Evolutionary conservation across 257 asterid genomes (phyloP).

Genomic region (Solanum acaule): DNA sequence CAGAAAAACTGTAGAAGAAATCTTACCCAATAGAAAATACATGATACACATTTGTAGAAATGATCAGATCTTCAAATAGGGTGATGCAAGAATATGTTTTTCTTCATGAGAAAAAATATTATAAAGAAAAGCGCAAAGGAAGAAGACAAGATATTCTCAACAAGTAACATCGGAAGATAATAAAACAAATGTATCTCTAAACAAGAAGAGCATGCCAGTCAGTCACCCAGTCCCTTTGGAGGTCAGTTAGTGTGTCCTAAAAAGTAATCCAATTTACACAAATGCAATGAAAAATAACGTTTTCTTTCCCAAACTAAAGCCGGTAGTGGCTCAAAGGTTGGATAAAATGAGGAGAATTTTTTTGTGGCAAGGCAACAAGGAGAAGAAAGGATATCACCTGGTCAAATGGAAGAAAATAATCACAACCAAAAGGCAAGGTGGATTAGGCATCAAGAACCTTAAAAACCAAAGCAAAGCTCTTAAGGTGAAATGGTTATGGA

Average conservation of each 20-base stretch:
- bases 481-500: too few relatives aligned
- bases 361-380: too few relatives aligned
- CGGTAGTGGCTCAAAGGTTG: neutral
- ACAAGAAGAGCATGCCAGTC: neutral
- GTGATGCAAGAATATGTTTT: neutral
- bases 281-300: neutral
- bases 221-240: neutral
- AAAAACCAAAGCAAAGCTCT: too few relatives aligned
- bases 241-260: neutral
- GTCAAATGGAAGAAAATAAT: too few relatives aligned
- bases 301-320: neutral
- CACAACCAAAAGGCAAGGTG: too few relatives aligned
- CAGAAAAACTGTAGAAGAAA: slow-evolving; percentile 33
- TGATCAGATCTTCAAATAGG: neutral
- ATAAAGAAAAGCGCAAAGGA: neutral
- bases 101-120: neutral
- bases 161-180: neutral
- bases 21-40: slow-evolving; percentile 19
- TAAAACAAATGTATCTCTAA: neutral
- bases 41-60: neutral
- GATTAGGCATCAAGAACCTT: too few relatives aligned
- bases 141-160: neutral
- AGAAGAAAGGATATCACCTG: too few relatives aligned
- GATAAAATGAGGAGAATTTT: too few relatives aligned
- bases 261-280: neutral